Percentiles rank a stretch among this genome's conserved stretches.
These are phyloP conservation scores for Botrytis deweyae DNA, from an alignment of 2,329 filamentous ascomycete species.

Conservation along the genomic window DNA sequence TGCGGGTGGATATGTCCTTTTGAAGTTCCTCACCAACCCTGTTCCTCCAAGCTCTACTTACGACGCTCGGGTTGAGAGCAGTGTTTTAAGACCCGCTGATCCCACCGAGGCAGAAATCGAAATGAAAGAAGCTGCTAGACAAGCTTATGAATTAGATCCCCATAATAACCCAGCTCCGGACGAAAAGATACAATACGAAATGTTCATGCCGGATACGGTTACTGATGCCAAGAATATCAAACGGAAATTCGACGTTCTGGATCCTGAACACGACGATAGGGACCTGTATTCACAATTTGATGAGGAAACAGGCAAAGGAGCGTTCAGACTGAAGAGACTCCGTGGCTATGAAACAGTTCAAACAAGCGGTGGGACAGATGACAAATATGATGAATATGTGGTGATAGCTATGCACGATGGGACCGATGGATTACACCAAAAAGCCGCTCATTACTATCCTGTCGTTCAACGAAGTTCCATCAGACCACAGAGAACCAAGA, in stretches of 20 bases:
- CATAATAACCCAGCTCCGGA: constrained; percentile 54
- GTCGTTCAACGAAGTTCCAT: constrained; percentile 64
- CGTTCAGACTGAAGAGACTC: constrained; percentile 61
- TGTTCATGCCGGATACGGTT: constrained; percentile 57
- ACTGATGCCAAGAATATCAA: constrained; percentile 56
- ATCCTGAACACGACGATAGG: constrained; percentile 54
- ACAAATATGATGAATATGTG: constrained; percentile 64
- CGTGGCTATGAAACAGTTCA: constrained; percentile 64
- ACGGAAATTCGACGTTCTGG: constrained; percentile 58
- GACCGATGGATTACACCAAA: constrained; percentile 50
- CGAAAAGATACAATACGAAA: constrained; percentile 64
- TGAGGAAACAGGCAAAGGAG: constrained; percentile 44
- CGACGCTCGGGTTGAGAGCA: constrained; percentile 60
- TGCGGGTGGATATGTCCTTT: constrained; percentile 65
- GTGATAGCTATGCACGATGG: constrained; percentile 59
- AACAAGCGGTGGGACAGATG: constrained; percentile 52
- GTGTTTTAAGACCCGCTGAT: constrained; percentile 61
- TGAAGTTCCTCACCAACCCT: constrained; percentile 68
- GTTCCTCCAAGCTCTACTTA: constrained; percentile 54
- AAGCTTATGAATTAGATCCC: constrained; percentile 58
- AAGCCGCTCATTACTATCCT: constrained; percentile 66
- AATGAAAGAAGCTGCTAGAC: constrained; percentile 48
- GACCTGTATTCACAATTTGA: constrained; percentile 54
- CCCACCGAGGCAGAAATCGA: constrained; percentile 54
- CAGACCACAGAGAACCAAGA: constrained; percentile 62